Conservation (phyloP, 371 early-diverging fungal species). For the Entomophthora muscae region DNA sequence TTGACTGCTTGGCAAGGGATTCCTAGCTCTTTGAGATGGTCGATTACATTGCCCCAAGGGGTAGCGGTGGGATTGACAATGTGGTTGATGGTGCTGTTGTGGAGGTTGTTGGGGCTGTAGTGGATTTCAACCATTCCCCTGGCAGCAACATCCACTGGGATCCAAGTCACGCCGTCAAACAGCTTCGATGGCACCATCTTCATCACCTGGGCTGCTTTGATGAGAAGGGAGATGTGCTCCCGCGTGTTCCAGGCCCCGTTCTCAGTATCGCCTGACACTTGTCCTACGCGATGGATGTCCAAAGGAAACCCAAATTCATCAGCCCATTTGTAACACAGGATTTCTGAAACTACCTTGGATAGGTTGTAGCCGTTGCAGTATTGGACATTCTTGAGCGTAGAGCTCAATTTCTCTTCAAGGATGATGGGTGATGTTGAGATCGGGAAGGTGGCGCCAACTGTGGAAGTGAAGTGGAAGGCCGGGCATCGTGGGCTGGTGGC, state of each 20-base stretch:
- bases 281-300: slow-evolving; percentile 22
- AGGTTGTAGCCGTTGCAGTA: slow-evolving; percentile 20
- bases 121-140: slow-evolving; percentile 1
- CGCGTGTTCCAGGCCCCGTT: slow-evolving; percentile 23
- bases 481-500: neutral
- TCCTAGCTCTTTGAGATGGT: neutral
- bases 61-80: slow-evolving; percentile 1
- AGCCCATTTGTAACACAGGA: slow-evolving; percentile 8
- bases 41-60: neutral
- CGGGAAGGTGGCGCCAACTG: slow-evolving; percentile 6
- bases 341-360: slow-evolving; percentile 21
- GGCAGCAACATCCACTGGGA: slow-evolving; percentile 8
- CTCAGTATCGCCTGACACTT: slow-evolving; percentile 19
- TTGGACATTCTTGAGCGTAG: slow-evolving; percentile 3
- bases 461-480: slow-evolving; percentile 9
- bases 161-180: neutral
- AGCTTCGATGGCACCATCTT: neutral
- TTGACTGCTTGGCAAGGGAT: neutral
- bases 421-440: slow-evolving; percentile 4
- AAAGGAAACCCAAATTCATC: slow-evolving; percentile 17
- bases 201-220: neutral
- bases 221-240: slow-evolving; percentile 20
- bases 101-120: neutral
- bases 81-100: neutral
- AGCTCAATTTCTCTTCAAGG: slow-evolving; percentile 9